A percentile compares a stretch with the other conserved stretches of the same genome.
These are phyloP conservation scores for Russula olivacea DNA, from an alignment of 768 basidiomycete genomes.

Conservation along the genomic window DNA sequence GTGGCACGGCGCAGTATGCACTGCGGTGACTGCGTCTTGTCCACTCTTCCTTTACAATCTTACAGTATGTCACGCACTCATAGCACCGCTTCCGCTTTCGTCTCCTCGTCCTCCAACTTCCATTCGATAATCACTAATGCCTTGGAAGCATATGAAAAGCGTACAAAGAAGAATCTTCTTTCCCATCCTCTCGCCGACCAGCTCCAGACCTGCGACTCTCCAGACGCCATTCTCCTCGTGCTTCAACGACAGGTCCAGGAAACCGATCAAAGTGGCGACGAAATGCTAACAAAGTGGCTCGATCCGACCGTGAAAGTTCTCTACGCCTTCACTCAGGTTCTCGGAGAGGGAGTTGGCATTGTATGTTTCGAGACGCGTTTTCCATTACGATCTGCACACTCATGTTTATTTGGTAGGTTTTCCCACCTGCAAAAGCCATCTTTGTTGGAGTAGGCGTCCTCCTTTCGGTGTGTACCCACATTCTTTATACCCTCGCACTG, in stretches of 20 bases:
- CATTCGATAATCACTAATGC: background rate
- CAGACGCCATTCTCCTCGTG: background rate
- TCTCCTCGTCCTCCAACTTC: background rate
- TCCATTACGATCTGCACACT: background rate
- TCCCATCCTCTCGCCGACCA: background rate
- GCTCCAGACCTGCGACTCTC: constrained; percentile 1
- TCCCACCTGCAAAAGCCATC: background rate
- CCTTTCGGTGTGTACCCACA: background rate
- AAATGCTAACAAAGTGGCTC: background rate
- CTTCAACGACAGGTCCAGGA: background rate
- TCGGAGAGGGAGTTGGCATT: background rate
- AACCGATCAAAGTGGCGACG: background rate
- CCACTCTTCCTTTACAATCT: too few species aligned
- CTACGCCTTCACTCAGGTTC: background rate
- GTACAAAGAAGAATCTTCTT: background rate
- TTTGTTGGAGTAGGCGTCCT: background rate
- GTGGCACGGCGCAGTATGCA: too few species aligned
- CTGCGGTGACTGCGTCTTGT: too few species aligned
- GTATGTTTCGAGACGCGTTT: background rate
- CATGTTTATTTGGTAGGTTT: background rate
- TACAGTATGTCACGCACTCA: background rate
- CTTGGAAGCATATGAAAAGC: background rate
- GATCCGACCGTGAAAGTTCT: background rate
- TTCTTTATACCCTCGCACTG: too few species aligned
- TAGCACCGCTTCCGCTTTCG: too few species aligned